Evolutionary conservation across 441 rosid genomes (phyloP).

Genomic region (Isatis lusitanica): DNA sequence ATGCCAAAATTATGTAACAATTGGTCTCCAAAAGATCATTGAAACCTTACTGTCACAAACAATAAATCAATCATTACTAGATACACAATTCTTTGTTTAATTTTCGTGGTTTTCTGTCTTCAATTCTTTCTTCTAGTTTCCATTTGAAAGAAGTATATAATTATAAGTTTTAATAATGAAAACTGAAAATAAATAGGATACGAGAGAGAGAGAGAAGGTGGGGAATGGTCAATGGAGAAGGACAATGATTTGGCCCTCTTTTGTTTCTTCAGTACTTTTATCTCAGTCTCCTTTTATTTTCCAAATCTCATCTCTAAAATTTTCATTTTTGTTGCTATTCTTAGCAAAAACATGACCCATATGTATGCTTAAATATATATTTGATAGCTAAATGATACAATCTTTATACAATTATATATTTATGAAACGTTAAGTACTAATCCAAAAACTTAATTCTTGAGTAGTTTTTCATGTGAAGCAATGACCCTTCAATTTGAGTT

Average conservation of each 20-base stretch:
- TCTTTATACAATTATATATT: neutral
- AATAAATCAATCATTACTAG: neutral
- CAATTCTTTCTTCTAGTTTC: neutral
- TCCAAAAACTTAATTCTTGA: neutral
- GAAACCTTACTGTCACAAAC: neutral
- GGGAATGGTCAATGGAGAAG: constrained; percentile 40
- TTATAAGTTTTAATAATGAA: neutral
- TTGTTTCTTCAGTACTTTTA: constrained; percentile 32
- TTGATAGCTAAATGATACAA: neutral
- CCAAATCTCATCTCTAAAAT: constrained; percentile 18
- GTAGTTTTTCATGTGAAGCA: neutral
- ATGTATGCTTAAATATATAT: neutral
- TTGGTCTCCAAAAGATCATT: neutral
- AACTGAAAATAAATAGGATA: constrained; percentile 1
- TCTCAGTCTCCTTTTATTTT: constrained; percentile 26
- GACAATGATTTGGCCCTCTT: constrained; percentile 39
- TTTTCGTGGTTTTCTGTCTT: neutral
- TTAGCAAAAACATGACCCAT: constrained; percentile 29
- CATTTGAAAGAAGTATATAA: neutral
- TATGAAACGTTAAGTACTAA: neutral
- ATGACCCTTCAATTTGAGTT: neutral
- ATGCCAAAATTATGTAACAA: neutral
- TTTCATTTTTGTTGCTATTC: constrained; percentile 23
- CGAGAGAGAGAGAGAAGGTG: constrained; percentile 12
- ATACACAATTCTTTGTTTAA: neutral